phyloP scores from a whole-genome alignment of 345 rosid genomes.

The Abelmoschus esculentus region DNA sequence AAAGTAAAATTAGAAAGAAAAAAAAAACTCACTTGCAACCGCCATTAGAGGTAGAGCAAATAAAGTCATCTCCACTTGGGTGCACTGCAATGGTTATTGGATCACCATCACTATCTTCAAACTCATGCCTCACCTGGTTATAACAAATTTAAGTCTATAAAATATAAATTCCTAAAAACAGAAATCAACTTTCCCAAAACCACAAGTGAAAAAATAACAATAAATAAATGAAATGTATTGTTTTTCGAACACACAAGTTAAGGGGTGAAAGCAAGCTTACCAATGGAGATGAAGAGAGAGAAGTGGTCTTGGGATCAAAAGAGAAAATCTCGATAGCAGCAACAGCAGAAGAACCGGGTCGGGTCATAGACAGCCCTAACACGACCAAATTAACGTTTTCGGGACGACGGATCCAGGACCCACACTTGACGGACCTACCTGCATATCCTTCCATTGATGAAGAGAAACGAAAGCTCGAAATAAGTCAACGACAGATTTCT shows the following conservation, averaged over 20 bases:
- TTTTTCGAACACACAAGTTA: not conserved
- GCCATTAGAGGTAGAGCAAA: conserved; percentile 70
- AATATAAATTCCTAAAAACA: not conserved
- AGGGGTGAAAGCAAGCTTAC: conserved; percentile 17
- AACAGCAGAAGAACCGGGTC: conserved; percentile 42
- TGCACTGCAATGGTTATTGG: conserved; percentile 61
- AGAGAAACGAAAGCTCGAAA: not conserved
- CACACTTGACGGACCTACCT: conserved; percentile 49
- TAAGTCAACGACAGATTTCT: not conserved
- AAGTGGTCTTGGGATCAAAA: conserved; percentile 54
- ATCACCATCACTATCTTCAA: conserved; percentile 69
- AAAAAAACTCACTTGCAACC: conserved; percentile 64
- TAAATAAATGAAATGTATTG: not conserved
- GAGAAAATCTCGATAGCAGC: conserved; percentile 67
- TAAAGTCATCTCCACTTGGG: conserved; percentile 74
- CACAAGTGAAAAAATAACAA: not conserved
- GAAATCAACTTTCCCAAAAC: not conserved
- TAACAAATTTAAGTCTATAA: not conserved
- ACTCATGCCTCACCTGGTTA: conserved; percentile 45
- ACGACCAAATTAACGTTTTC: conserved; percentile 56
- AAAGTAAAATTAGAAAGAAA: not conserved
- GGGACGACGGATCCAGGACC: conserved; percentile 90
- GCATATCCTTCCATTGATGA: conserved; percentile 34
- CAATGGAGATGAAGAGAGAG: conserved; percentile 68
- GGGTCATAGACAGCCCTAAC: conserved; percentile 50